These are phyloP conservation scores for Hypholoma sublateritium DNA, from an alignment of 768 basidiomycete species.

Conservation along the genomic window DNA sequence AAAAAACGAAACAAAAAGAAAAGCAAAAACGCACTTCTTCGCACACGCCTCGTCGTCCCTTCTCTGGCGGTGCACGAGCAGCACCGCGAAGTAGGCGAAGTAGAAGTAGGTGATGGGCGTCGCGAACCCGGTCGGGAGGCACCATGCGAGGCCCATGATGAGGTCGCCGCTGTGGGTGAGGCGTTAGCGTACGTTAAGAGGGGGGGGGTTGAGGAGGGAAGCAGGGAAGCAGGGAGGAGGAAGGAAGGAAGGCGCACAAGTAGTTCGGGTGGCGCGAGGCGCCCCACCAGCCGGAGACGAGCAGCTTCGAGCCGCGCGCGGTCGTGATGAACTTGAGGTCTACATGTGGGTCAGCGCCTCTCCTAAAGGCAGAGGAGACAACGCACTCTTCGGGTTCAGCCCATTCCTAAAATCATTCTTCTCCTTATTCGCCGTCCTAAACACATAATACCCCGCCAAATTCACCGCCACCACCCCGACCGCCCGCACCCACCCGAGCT, in stretches of 20 bases:
- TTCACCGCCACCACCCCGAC: slow-evolving; percentile 64
- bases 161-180: slow-evolving; percentile 64
- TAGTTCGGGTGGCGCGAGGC: slow-evolving; percentile 92
- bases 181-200: background rate
- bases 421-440: slow-evolving; percentile 84
- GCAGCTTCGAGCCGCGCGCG: slow-evolving; percentile 81
- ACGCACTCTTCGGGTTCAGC: slow-evolving; percentile 86
- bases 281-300: slow-evolving; percentile 99
- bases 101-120: slow-evolving; percentile 98
- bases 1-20: background rate
- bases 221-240: background rate
- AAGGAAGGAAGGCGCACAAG: slow-evolving; percentile 45
- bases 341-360: slow-evolving; percentile 24
- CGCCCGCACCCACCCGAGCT: slow-evolving; percentile 65
- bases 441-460: slow-evolving; percentile 84
- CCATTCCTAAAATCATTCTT: slow-evolving; percentile 97
- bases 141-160: slow-evolving; percentile 92
- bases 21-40: slow-evolving; percentile 62
- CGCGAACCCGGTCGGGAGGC: slow-evolving; percentile 85
- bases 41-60: slow-evolving; percentile 92
- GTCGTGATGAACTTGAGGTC: slow-evolving; percentile 82
- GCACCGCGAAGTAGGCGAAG: slow-evolving; percentile 80
- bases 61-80: slow-evolving; percentile 86
- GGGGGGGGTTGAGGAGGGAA: too few species aligned
- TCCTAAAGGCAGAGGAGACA: background rate